Conservation (phyloP, 768 basidiomycete species). For the Suillus plorans region DNA sequence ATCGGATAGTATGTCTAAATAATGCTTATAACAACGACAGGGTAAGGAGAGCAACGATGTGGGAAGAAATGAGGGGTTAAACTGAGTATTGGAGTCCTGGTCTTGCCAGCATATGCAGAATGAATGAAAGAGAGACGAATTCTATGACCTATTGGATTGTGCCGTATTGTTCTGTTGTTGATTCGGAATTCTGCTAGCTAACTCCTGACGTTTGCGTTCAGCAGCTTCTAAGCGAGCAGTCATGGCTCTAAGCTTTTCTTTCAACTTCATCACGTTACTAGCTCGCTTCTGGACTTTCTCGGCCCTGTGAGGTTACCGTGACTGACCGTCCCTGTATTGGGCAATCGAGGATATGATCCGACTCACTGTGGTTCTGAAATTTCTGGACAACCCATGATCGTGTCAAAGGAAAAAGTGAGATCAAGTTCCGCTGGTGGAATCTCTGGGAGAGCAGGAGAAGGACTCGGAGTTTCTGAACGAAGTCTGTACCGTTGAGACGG, state of each 20-base stretch:
- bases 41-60: conserved; percentile 1
- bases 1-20: conserved; percentile 7
- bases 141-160: conserved; percentile 12
- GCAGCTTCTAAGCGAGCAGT: conserved; percentile 72
- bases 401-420: conserved; percentile 41
- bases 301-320: conserved; percentile 27
- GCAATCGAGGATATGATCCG: conserved; percentile 20
- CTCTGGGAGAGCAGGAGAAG: conserved; percentile 45
- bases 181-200: conserved; percentile 37
- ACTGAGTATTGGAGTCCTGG: background rate
- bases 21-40: conserved; percentile 2
- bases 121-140: background rate
- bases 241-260: conserved; percentile 75
- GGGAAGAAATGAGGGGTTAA: background rate
- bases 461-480: conserved; percentile 16
- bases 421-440: conserved; percentile 50
- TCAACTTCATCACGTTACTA: conserved; percentile 74
- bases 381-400: conserved; percentile 37
- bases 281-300: conserved; percentile 63
- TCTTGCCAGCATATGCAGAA: background rate
- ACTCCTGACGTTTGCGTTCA: conserved; percentile 56
- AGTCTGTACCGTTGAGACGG: conserved; percentile 10
- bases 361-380: conserved; percentile 47
- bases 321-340: conserved; percentile 30
- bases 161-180: conserved; percentile 11